A percentile compares a stretch with the other conserved stretches of the same genome.
Conservation (phyloP, 2,329 filamentous ascomycete genomes). For the Trichoderma koningiopsis region DNA sequence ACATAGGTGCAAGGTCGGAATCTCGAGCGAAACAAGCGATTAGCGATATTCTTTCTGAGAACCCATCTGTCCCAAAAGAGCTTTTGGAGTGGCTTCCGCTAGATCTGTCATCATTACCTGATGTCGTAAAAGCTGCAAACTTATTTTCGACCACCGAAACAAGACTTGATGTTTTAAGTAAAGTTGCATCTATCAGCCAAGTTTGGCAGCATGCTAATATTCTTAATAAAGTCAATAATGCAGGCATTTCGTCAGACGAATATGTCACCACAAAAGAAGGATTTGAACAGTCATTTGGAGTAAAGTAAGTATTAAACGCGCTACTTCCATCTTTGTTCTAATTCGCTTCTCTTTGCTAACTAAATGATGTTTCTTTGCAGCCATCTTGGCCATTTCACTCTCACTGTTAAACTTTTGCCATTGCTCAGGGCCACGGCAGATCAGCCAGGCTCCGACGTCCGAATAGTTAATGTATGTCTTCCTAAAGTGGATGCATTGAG, state of each 20-base stretch:
- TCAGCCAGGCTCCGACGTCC: not conserved
- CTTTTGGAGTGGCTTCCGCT: not conserved
- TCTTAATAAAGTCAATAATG: not conserved
- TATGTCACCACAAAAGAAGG: not conserved
- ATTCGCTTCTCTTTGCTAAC: not conserved
- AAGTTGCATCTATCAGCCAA: not conserved
- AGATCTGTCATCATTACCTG: not conserved
- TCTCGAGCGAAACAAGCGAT: slow-evolving; percentile 2
- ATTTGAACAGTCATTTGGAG: not conserved
- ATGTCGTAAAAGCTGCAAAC: not conserved
- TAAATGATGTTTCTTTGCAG: not conserved
- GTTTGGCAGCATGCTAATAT: not conserved
- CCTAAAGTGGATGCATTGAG: too few species aligned
- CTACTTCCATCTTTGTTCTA: not conserved
- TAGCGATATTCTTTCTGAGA: not conserved
- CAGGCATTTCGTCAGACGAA: not conserved
- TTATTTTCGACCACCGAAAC: not conserved
- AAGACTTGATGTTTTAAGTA: slow-evolving; percentile 3
- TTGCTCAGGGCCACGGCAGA: not conserved
- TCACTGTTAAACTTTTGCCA: not conserved
- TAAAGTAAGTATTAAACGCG: not conserved
- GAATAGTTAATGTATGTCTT: not conserved
- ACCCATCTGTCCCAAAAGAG: not conserved
- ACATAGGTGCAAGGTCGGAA: slow-evolving; percentile 3
- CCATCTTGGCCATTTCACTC: slow-evolving; percentile 2